These are phyloP conservation scores for Plectranthus barbatus DNA, from an alignment of 257 asterid species.

Conservation along the genomic window DNA sequence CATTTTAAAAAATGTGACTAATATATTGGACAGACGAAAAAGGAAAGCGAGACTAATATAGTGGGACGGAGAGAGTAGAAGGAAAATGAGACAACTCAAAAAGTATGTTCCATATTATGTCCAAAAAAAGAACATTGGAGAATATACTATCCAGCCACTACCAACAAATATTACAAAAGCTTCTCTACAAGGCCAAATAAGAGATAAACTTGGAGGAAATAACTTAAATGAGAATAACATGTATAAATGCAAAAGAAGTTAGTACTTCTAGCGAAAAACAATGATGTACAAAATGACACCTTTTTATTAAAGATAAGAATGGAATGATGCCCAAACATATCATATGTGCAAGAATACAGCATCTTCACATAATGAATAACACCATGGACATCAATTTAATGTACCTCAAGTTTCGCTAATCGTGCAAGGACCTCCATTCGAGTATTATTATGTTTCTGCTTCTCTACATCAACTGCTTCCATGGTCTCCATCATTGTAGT, in stretches of 20 bases:
- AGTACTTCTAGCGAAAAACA: not conserved
- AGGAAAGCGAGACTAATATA: too few species aligned
- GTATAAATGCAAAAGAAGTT: not conserved
- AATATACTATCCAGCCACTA: not conserved
- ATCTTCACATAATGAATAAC: not conserved
- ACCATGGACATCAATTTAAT: constrained; percentile 1
- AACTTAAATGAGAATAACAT: constrained; percentile 2
- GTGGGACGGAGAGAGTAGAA: too few species aligned
- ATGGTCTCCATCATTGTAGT: constrained; percentile 84
- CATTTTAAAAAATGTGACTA: too few species aligned
- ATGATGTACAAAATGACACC: not conserved
- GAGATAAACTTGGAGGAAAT: not conserved
- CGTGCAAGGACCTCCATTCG: constrained; percentile 84
- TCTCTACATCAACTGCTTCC: constrained; percentile 95
- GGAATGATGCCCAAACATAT: constrained; percentile 5
- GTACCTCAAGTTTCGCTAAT: constrained; percentile 77
- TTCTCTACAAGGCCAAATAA: not conserved
- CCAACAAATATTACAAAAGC: not conserved
- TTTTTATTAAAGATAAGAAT: not conserved
- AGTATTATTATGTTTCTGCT: constrained; percentile 87
- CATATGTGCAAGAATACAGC: constrained; percentile 10
- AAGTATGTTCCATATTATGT: not conserved
- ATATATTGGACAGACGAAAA: too few species aligned
- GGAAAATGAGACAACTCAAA: constrained; percentile 1
- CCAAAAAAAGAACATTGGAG: not conserved